Base-by-base conservation (phyloP, 768 basidiomycete species). In the Pleurotus platypus region DNA sequence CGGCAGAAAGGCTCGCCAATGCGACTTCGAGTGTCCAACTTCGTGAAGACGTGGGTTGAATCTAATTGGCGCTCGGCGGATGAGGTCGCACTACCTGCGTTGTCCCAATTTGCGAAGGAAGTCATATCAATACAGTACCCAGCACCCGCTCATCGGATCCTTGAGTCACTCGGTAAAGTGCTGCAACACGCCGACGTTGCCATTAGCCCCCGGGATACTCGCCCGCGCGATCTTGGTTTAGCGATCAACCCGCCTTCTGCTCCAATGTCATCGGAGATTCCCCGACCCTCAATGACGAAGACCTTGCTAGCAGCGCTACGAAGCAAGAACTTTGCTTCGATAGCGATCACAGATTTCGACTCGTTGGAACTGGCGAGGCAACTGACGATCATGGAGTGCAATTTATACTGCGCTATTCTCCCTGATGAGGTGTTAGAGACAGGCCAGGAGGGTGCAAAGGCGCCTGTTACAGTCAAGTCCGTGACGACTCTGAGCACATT, bases 21-120 rank as follows among this genome's bases (percentile, higher is more conserved):
- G 40, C 89, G 96, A 42, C 73, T 98, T 56, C 84, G 97, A 30
- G 87, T 98, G 39, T 89, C 90, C 46, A 96, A 96, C 69, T 86
- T 98, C 67, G 82, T 98, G 74, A 98, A 95, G 76, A 79, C 80
- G 9, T 99, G 97, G 97, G 78, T 97, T 50, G 95, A 98, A 69
- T 76, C 78, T 60, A 87, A 96, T 70, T 98, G 96, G 95, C 80
- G 87, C 5, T 69, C 84, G n/a, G 79, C 80, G 0, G 97, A 98
- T 68, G 81, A 85, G 58, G 74, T 74, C 6, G 85, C 87, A 15
- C 72, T 91, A 42, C 76, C 77, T 15, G 66, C 75, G 15, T 70
- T 91, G 65, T 75, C 76, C 20, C 75, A 77, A 3, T 92, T 92
- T 66, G 84, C 83, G 30, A 75, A 75, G 20, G 83, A 85, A 37